Percentiles rank a stretch among this genome's conserved stretches.
phyloP scores from a whole-genome alignment of 2,329 filamentous ascomycete genomes.

The Aspergillus sp. region DNA sequence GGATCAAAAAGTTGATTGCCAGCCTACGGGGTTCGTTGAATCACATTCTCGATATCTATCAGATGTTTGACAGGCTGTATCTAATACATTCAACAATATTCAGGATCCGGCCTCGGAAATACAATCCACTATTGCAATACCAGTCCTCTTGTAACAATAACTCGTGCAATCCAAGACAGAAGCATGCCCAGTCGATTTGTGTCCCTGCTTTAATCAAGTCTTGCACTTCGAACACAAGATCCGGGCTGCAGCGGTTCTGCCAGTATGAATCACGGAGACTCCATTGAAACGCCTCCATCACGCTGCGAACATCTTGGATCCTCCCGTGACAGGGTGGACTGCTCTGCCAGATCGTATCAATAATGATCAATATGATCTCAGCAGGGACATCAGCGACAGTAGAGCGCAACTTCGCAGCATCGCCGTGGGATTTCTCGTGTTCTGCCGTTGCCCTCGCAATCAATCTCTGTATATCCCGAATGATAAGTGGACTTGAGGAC shows the following conservation, averaged over 20 bases:
- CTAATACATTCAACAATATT: background rate
- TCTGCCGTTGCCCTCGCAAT: background rate
- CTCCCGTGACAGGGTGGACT: background rate
- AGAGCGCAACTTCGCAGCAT: background rate
- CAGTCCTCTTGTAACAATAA: background rate
- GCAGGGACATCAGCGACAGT: background rate
- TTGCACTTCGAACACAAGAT: constrained; percentile 5
- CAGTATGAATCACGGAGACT: constrained; percentile 6
- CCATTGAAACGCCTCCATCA: constrained; percentile 10
- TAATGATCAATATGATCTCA: background rate
- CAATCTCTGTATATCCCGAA: background rate
- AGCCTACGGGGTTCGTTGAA: background rate
- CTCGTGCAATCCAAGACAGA: background rate
- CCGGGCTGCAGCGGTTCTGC: background rate
- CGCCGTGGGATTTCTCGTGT: background rate
- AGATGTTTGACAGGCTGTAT: background rate
- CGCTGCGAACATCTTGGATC: background rate
- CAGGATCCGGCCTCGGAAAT: background rate
- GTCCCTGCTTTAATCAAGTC: background rate
- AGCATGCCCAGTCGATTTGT: background rate
- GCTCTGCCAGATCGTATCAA: background rate
- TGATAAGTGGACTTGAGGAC: background rate
- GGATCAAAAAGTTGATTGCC: background rate
- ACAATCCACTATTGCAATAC: constrained; percentile 3
- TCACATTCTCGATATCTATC: background rate